phyloP scores from a whole-genome alignment of 2,329 filamentous ascomycete genomes.

The Exophiala lecanii-corni region DNA sequence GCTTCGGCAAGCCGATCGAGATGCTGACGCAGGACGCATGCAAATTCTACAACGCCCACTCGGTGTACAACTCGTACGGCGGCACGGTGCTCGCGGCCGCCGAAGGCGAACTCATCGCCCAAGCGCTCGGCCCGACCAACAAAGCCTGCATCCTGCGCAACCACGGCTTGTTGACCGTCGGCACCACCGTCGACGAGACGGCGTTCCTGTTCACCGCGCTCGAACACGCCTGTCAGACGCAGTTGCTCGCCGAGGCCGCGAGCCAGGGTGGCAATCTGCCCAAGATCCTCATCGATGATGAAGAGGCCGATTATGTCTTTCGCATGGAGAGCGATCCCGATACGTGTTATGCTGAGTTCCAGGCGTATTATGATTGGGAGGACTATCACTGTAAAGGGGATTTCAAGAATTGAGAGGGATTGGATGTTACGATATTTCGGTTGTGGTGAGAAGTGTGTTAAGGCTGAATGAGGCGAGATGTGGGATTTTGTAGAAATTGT shows the following conservation, averaged over 20 bases:
- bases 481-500: too few species aligned
- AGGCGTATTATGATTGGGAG: conserved; percentile 29
- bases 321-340: conserved; percentile 28
- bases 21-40: conserved; percentile 55
- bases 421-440: too few species aligned
- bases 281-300: conserved; percentile 52
- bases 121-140: conserved; percentile 54
- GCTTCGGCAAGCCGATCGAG: conserved; percentile 60
- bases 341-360: conserved; percentile 28
- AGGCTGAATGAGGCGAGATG: too few species aligned
- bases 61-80: conserved; percentile 61
- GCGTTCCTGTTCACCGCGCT: conserved; percentile 65
- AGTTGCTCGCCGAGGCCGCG: conserved; percentile 65
- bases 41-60: conserved; percentile 49
- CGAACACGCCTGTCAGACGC: conserved; percentile 64
- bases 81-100: conserved; percentile 59
- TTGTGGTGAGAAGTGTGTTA: too few species aligned
- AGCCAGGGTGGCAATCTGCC: conserved; percentile 41
- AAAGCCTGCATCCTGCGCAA: conserved; percentile 64
- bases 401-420: conserved; percentile 28
- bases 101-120: conserved; percentile 62
- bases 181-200: conserved; percentile 68
- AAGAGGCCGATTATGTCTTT: conserved; percentile 28
- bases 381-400: conserved; percentile 26
- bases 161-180: conserved; percentile 68